Percentiles rank a stretch among this genome's conserved stretches.
Evolutionary conservation across 1,284 basidiomycete species (phyloP).

Genomic region (Moesziomyces aphidis): DNA sequence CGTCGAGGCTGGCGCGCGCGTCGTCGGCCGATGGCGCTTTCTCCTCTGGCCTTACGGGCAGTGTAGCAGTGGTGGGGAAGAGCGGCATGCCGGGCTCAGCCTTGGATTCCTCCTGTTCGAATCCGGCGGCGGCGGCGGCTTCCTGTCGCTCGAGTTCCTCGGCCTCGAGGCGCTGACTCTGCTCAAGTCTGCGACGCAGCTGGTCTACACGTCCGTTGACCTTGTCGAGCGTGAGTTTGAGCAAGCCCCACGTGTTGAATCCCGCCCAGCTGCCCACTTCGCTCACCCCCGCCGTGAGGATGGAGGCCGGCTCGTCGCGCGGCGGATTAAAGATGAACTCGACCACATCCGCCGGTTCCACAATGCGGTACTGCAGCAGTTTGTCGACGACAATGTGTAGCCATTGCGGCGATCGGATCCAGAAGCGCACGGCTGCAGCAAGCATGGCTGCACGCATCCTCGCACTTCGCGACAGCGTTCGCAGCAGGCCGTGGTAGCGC

Average conservation of each 20-base stretch:
- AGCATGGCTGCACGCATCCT: slow-evolving; percentile 72
- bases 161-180: slow-evolving; percentile 43
- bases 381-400: slow-evolving; percentile 87
- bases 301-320: slow-evolving; percentile 18
- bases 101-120: slow-evolving; percentile 7
- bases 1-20: slow-evolving; percentile 49
- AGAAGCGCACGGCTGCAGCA: slow-evolving; percentile 77
- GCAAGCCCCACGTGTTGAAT: slow-evolving; percentile 59
- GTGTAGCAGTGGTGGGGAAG: slow-evolving; percentile 43
- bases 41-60: slow-evolving; percentile 29
- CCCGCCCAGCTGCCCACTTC: slow-evolving; percentile 57
- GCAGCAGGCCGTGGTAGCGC: slow-evolving; percentile 87
- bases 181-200: slow-evolving; percentile 54
- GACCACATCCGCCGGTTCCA: slow-evolving; percentile 92
- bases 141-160: slow-evolving; percentile 46
- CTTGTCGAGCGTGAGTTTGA: slow-evolving; percentile 64
- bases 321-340: slow-evolving; percentile 78
- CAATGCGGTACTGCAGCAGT: slow-evolving; percentile 96
- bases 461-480: slow-evolving; percentile 75
- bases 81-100: slow-evolving; percentile 24
- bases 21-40: slow-evolving; percentile 35
- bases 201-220: slow-evolving; percentile 66
- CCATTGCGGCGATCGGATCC: slow-evolving; percentile 74
- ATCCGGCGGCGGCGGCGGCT: slow-evolving; percentile 45
- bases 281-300: not conserved